Evolutionary conservation across 768 basidiomycete genomes (phyloP), one percentile per base, ranked within the genome.

Genomic region (Clitopilus hobsonii): DNA sequence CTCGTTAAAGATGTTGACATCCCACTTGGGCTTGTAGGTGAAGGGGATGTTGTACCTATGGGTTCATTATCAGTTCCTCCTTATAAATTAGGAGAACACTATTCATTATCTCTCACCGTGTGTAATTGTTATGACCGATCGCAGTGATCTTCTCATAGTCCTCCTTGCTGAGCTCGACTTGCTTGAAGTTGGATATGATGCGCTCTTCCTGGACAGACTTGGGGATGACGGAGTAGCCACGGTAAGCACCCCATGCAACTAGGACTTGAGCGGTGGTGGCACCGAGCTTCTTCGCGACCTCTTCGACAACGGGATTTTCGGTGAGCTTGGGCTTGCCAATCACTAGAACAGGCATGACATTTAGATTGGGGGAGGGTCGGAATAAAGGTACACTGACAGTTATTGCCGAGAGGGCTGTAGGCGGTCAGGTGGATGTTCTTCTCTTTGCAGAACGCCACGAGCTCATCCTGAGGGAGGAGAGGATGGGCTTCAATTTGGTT

Each of bases 401-500:
- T 92, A 74, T 92, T 88, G 41, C 92, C 91, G 2, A 94, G 82
- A 5, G 91, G 90, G 60, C 80, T 82, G 63, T 82, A 82, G 0
- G 79, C 80, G 6, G 78, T 80, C 26, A 94, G 68, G 59, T 88
- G 84, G 64, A 92, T 90, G 51, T 77, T 78, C 63, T 88, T 81
- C 57, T 77, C 70, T 62, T 84, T 81, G 74, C 84, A 86, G 72
- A 81, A 92, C 32, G 73, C 78, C 52, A 85, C 76, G 52, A 92
- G 80, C 13, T 89, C 85, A 50, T 85, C 81, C 64, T 94, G 91
- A 8, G 80, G 86, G 55, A 90, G 79, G 51, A 84, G 77, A 13
- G 91, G 90, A 76, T 94, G 93, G 20, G 84, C 83, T 68, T 93
- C 91, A 60, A 94, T 73, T 72, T 95, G 92, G 72, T 94, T 92